Evolutionary conservation across 441 rosid species (phyloP), one percentile per base, ranked within the genome.

Genomic region (Brassica hybrid): DNA sequence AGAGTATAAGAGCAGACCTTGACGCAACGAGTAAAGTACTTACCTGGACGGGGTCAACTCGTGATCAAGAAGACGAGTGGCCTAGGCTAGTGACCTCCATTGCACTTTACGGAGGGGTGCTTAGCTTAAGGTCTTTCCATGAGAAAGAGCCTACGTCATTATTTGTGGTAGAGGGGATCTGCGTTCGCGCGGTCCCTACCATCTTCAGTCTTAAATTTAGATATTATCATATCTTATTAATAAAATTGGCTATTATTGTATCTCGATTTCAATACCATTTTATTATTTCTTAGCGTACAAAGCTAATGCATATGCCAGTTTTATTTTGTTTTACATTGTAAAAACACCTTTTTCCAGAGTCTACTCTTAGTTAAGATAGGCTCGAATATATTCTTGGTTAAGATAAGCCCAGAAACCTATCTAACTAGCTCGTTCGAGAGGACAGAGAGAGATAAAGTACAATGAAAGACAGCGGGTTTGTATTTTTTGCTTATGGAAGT

Each of bases 161-260:
- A 86, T 89, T 87, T 86, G 87, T 86, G 88, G 70, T 18, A 84
- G 87, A 2, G 83, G 89, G 88, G 91, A 89, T 83, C 81, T 80
- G 90, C 88, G 90, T 86, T 73, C 89, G 90, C 89, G 88, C 89
- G 84, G 85, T 86, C 86, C 85, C 83, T 85, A 75, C 75, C 81
- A 64, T 34, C 9, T 9, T 14, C 41, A 30, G 13, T 27, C 1
- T 11, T 59, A 23, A 6, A 56, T 18, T 16, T 52, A 56, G 7
- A 14, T 48, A n/a, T 0, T 1, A 11, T 45, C 52, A 21, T 21
- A 27, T 27, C 1, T 4, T 4, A 27, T 5, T 27, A 27, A 27
- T 27, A 0, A 3, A 27, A 27, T 27, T 27, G 5, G 32, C 32
- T 27, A 27, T 27, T 27, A 27, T 27, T 27, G 32, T 21, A 21